phyloP scores from a whole-genome alignment of 345 rosid species.

The Aethionema arabicum region DNA sequence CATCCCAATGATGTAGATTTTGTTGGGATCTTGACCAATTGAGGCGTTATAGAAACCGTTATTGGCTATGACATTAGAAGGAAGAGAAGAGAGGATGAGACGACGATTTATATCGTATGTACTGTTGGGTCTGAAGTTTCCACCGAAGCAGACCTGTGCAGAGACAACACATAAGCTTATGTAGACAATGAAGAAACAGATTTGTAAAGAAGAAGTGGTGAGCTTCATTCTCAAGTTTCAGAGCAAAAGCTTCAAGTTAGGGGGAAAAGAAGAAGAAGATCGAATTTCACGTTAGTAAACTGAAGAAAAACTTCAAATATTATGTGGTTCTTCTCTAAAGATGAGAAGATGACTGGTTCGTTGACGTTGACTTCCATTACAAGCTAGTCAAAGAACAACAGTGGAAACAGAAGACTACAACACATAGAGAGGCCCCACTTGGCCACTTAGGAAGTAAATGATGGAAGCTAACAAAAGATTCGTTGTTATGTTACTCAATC shows the following conservation, averaged over 20 bases:
- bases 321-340: no score
- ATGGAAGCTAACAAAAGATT: no score
- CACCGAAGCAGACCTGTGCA: background rate
- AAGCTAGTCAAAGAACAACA: no score
- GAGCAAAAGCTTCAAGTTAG: background rate
- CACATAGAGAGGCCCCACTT: no score
- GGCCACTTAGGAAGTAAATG: no score
- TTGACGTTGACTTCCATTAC: no score
- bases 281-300: no score
- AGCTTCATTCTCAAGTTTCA: constrained; percentile 15
- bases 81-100: constrained; percentile 17
- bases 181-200: background rate
- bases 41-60: constrained; percentile 17
- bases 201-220: background rate
- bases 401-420: no score
- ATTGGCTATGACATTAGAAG: constrained; percentile 15
- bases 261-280: no score
- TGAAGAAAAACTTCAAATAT: no score
- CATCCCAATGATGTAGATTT: constrained; percentile 17
- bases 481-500: no score
- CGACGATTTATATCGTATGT: constrained; percentile 17
- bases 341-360: no score
- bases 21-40: background rate
- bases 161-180: constrained; percentile 14
- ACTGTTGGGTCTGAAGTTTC: constrained; percentile 24